Evolutionary conservation across 352 stramenopile species (phyloP), one percentile per base, ranked within the genome.

Genomic region (Globisporangium echinulatum): DNA sequence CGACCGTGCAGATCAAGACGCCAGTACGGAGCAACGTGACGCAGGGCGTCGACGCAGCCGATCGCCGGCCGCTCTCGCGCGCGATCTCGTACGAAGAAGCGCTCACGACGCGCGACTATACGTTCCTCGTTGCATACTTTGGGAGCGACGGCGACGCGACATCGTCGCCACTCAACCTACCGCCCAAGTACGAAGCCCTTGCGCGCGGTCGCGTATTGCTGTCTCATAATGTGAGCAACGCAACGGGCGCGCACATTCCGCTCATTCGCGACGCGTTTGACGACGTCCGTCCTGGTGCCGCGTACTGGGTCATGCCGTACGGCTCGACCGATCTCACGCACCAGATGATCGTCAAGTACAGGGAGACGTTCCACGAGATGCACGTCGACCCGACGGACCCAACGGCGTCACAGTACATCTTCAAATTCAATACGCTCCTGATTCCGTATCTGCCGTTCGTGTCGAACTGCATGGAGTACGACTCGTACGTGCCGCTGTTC

Each of bases 381-480:
- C 78, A 87, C n/a, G 14, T 70, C 46, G 69, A 94, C 51, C 69
- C 71, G 5, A 77, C 68, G 0, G 78, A 88, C 43, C 49, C 61
- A 3, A 72, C 73, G 0, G 57, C 59, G 1, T 59, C 69, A 8
- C 74, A 90, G 61, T 88, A 82, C 43, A 10, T 82, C 39, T 94
- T 90, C 67, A 78, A 79, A 43, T 92, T 94, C 53, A 70, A 91
- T 15, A 90, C 86, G 44, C 52, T 94, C 17, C 38, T 98, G 55
- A 69, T 99, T 0, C 88, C 96, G 7, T 99, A 99, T 65, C 53
- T 99, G 38, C 96, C 96, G 7, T 99, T 98, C 62, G 88, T 98
- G 52, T 98, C 92, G 6, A 98, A 97, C 55, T 99, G 96, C 71
- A 85, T 87, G 71, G 86, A 96, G 53, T 99, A 97, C 62, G 96